Evolutionary conservation across 495 filamentous ascomycete species (phyloP).

Genomic region (Entonaema liquescens): DNA sequence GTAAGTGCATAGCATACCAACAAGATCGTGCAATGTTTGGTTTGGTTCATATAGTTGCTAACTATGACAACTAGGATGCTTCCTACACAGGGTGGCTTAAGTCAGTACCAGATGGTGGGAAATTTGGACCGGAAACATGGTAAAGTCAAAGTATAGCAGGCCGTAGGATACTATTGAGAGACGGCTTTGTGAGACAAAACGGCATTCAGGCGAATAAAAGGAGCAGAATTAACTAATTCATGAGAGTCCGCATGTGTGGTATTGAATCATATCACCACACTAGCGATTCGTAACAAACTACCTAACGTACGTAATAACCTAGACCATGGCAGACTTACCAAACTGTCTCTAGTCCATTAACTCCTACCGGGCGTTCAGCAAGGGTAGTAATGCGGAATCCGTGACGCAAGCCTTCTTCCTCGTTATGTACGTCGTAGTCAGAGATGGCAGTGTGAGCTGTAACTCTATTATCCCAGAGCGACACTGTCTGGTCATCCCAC

Average conservation of each 20-base stretch:
- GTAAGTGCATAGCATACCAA: slow-evolving; percentile 30
- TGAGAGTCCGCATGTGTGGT: neutral
- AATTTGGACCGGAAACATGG: slow-evolving; percentile 50
- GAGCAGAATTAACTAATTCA: neutral
- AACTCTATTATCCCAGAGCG: slow-evolving; percentile 80
- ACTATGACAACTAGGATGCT: slow-evolving; percentile 40
- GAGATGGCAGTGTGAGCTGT: slow-evolving; percentile 64
- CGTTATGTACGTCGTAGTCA: slow-evolving; percentile 59
- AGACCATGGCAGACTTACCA: slow-evolving; percentile 37
- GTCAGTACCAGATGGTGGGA: slow-evolving; percentile 47
- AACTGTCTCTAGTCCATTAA: slow-evolving; percentile 52
- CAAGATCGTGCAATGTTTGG: neutral
- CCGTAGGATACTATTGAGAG: neutral
- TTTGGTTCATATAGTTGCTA: slow-evolving; percentile 14
- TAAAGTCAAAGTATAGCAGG: slow-evolving; percentile 7
- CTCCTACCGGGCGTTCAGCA: slow-evolving; percentile 55
- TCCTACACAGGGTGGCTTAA: slow-evolving; percentile 44
- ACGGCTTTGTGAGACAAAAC: no score
- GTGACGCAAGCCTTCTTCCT: slow-evolving; percentile 56
- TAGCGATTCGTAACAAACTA: neutral
- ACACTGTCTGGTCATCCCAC: slow-evolving; percentile 75
- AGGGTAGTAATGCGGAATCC: slow-evolving; percentile 59
- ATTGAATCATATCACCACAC: no score
- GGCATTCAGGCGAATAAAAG: neutral
- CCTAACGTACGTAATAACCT: neutral